Conservation (phyloP, 495 filamentous ascomycete genomes). For the Penicillium malachiteum region DNA sequence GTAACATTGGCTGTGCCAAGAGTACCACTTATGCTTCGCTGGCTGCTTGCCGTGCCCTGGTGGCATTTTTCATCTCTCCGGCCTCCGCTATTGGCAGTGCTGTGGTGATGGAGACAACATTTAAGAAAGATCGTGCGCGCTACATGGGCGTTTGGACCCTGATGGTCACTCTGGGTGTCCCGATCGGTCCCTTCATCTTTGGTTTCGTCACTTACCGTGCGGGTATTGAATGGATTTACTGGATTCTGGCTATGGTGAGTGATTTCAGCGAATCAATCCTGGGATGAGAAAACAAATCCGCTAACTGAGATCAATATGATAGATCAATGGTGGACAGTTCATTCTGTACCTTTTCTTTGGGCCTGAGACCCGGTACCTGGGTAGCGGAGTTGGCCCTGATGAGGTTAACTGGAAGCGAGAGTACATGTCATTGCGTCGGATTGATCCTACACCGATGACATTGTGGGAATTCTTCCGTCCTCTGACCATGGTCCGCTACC, state of each 20-base stretch:
- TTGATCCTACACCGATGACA: conserved; percentile 48
- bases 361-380: conserved; percentile 55
- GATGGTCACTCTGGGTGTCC: conserved; percentile 50
- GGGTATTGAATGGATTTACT: conserved; percentile 45
- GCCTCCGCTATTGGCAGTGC: conserved; percentile 54
- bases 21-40: conserved; percentile 42
- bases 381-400: conserved; percentile 17
- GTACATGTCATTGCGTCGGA: conserved; percentile 44
- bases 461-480: conserved; percentile 48
- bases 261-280: background rate
- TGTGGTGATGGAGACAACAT: conserved; percentile 52
- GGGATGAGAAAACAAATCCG: conserved; percentile 27
- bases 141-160: conserved; percentile 58
- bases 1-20: conserved; percentile 49
- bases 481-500: conserved; percentile 37
- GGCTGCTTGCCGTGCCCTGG: conserved; percentile 46
- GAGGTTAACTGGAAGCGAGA: conserved; percentile 32
- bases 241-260: conserved; percentile 45
- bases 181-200: conserved; percentile 47
- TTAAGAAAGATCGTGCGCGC: conserved; percentile 46
- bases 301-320: conserved; percentile 3
- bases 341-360: conserved; percentile 54
- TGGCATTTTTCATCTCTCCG: conserved; percentile 52
- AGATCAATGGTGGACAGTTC: conserved; percentile 55
- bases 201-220: conserved; percentile 45